Evolutionary conservation across 2,329 filamentous ascomycete species (phyloP).

Genomic region (Endoconidiophora laricicola): DNA sequence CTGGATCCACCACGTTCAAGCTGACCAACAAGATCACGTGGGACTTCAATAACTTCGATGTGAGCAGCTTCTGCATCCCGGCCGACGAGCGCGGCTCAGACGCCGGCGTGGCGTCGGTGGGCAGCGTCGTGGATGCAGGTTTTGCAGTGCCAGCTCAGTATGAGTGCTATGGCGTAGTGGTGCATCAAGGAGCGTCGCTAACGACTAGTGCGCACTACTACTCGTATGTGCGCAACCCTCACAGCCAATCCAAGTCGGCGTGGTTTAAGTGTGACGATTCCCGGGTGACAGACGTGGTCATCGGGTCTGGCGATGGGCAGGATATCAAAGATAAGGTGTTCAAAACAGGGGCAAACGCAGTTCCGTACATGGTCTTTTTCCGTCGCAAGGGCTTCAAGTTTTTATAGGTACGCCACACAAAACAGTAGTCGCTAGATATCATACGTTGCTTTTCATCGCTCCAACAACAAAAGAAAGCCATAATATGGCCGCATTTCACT

Average conservation of each 20-base stretch:
- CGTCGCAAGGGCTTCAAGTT: constrained; percentile 20
- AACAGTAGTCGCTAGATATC: neutral
- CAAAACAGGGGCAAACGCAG: constrained; percentile 20
- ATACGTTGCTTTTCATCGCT: neutral
- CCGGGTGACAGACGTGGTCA: constrained; percentile 24
- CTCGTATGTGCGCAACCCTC: constrained; percentile 40
- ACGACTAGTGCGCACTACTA: constrained; percentile 63
- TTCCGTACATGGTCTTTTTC: constrained; percentile 33
- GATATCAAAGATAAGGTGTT: constrained; percentile 26
- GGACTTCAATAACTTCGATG: constrained; percentile 51
- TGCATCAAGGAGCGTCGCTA: constrained; percentile 53
- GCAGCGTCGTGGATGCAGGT: constrained; percentile 23
- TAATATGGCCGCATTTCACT: too few species aligned
- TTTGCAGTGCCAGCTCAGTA: constrained; percentile 50
- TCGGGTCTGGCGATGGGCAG: constrained; percentile 22
- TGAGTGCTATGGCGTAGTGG: constrained; percentile 71
- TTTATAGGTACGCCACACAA: neutral
- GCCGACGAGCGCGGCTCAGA: constrained; percentile 20
- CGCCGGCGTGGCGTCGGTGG: constrained; percentile 14
- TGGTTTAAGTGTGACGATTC: constrained; percentile 37
- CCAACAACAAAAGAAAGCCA: too few species aligned
- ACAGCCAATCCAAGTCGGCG: constrained; percentile 20
- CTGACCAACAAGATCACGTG: constrained; percentile 58
- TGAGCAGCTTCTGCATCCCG: constrained; percentile 28
- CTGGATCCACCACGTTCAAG: constrained; percentile 33